Evolutionary conservation across 345 rosid species (phyloP), one percentile per base, ranked within the genome.

Genomic region (Salix viminalis): DNA sequence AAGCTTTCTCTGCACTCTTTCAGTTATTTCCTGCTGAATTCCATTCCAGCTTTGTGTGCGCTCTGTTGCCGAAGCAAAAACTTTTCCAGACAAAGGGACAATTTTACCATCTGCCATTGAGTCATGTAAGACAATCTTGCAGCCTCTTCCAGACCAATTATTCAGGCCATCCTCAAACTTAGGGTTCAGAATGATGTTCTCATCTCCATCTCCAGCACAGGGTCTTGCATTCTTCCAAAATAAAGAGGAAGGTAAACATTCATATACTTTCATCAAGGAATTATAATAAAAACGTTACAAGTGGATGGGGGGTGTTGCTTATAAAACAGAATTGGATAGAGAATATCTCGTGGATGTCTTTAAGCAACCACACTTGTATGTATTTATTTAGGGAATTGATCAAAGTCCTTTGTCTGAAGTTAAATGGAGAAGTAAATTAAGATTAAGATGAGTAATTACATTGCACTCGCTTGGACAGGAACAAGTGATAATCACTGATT

Each of bases 101-200:
- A 93, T 88, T 82, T 85, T 89, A 70, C 96, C 94, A 80, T 84
- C 91, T 12, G 85, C 94, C 86, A 90, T 85, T 41, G 98, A 90
- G 61, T 93, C 97, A 78, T 90, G 96, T 67, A 91, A 81, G 74
- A 71, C 85, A 78, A 93, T 82, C 84, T 83, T 91, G 86, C 98
- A 93, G 76, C 98, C 96, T 88, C 96, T 91, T 83, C 92, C 98
- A 13, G 99, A 88, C 99, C 98, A 93, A 79, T 92, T 90, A 77
- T 84, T 88, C 37, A 88, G 88, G 52, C 98, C 98, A 68, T 91
- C 92, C 21, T 88, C 90, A 77, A 96, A 96, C 68, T 82, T 83
- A 48, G 99, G 93, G 78, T 96, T 96, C 44, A 89, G 67, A 74
- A 93, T 81, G 81, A 96, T 83, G 77, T 84, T 82, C 77, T 85